Evolutionary conservation across 768 basidiomycete species (phyloP), one percentile per base, ranked within the genome.

Genomic region (Russula lepida): DNA sequence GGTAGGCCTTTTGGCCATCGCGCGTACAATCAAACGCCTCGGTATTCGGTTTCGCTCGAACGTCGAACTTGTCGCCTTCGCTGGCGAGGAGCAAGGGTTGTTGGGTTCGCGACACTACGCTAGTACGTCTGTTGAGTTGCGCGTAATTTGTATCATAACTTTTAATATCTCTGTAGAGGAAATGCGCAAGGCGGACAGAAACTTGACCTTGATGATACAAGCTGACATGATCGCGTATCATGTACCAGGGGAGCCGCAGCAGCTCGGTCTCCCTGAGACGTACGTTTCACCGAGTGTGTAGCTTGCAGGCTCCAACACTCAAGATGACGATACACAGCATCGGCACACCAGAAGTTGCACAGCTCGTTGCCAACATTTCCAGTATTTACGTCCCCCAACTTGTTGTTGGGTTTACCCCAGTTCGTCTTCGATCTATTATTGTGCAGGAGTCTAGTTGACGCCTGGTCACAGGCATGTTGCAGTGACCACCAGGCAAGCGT

Each of bases 221-320:
- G 89, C 89, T 0, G 94, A 97, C 68, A 95, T 95, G 94, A 79
- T 90, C 44, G 94, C 84, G 0, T 95, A 93, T 70, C 90, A 84
- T 63, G 84, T 76, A 21, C 82, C 84, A 0, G 81, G 80, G 28
- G 94, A 97, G 74, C 89, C 90, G 13, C 71, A 81, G 2, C 94
- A 97, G 70, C 80, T 97, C 9, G 92, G 89, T 19, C 79, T 94
- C 35, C 92, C 94, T 9, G 79, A 80, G 25, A 63, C 68, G 89
- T 92, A 54, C 54, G 83, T 76, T 17, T 51, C 25, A 6, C 51
- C 46, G 23, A 13, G 11, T 27, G 30, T 27, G 12, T 28, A 33
- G 28, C 17, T 15, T 6, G 23, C 23, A n/a, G 47, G 15, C 2
- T 15, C 11, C 13, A 33, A 9, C 54, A n/a, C 57, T 66, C 37